Base-by-base conservation (phyloP, 2,329 filamentous ascomycete genomes). In the Colletotrichum neosansevieriae region DNA sequence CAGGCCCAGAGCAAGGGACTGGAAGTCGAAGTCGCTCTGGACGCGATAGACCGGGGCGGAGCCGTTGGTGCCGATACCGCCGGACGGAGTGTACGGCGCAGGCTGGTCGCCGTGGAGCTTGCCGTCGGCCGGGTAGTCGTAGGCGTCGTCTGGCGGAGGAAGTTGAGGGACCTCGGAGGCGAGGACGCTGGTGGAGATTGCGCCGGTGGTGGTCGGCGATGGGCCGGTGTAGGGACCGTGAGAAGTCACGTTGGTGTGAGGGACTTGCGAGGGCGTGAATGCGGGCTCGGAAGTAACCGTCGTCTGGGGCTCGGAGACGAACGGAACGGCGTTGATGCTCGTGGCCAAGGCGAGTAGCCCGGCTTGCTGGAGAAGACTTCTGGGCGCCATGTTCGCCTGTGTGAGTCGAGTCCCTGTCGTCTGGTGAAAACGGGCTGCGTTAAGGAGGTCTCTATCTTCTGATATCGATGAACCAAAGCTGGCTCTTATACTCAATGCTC, bases 21-120 rank as follows among this genome's bases (percentile, higher is more conserved):
- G 86, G 76, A 91, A 96, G 78, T 96, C 93, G 75, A 94, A 96
- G 75, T 97, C 93, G 71, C 90, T 93, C 74, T 93, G 85, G 0
- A 92, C 89, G 69, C 91, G 89, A 78, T 95, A 95, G 1, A 94
- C 88, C 2, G 92, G 92, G 49, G 86, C 84, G 0, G 88, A 87
- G n/a, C 92, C 92, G 69, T 95, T 94, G 49, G 92, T 94, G 2
- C 92, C 92, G 1, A 91, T 79, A 12, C 93, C 93, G 65, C 93
- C 92, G 42, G 83, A 86, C 0, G 93, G 93, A 0, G 85, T 87
- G 79, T 91, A 95, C 0, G 92, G 92, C 1, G 89, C 89, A 1
- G 92, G 92, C 77, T 92, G 80, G 1, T 87, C 82, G n/a, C 87
- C 80, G 63, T 92, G 87, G 1, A 94, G 87, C 63, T 85, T 76